A percentile compares a stretch with the other conserved stretches of the same genome.
These are phyloP conservation scores for Stropharia rugosoannulata DNA, from an alignment of 768 basidiomycete genomes.

Conservation along the genomic window DNA sequence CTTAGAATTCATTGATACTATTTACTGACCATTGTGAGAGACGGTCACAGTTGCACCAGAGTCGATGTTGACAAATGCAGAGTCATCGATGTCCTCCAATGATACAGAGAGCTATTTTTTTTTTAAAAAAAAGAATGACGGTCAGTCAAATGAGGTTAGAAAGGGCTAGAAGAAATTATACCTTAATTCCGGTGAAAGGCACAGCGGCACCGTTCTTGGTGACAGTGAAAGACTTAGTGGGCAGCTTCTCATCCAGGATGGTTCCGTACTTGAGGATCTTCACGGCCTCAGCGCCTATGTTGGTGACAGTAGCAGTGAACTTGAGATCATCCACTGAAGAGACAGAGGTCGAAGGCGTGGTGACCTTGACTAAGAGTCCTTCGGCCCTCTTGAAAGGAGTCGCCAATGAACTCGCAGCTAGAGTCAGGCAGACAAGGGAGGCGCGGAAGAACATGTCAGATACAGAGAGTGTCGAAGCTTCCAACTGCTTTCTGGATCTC, in stretches of 20 bases:
- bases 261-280: slow-evolving; percentile 48
- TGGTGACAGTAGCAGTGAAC: slow-evolving; percentile 40
- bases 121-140: neutral
- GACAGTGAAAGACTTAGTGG: slow-evolving; percentile 42
- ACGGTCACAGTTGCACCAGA: slow-evolving; percentile 40
- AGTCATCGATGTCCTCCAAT: slow-evolving; percentile 35
- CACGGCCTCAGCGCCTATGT: slow-evolving; percentile 36
- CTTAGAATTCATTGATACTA: neutral
- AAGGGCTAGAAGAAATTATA: slow-evolving; percentile 6
- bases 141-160: neutral
- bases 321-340: slow-evolving; percentile 37
- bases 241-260: slow-evolving; percentile 40
- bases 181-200: slow-evolving; percentile 44
- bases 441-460: slow-evolving; percentile 27
- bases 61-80: slow-evolving; percentile 36
- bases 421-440: slow-evolving; percentile 22
- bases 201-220: slow-evolving; percentile 37
- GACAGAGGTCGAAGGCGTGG: slow-evolving; percentile 26
- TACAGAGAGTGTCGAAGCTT: neutral
- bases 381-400: slow-evolving; percentile 31
- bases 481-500: neutral
- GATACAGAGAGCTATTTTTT: slow-evolving; percentile 33
- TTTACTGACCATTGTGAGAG: slow-evolving; percentile 32
- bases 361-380: slow-evolving; percentile 29
- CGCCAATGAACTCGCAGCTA: slow-evolving; percentile 25